Percentiles rank a stretch among this genome's conserved stretches.
Evolutionary conservation across 1,284 basidiomycete species (phyloP).

Genomic region (Moniliophthora roreri): DNA sequence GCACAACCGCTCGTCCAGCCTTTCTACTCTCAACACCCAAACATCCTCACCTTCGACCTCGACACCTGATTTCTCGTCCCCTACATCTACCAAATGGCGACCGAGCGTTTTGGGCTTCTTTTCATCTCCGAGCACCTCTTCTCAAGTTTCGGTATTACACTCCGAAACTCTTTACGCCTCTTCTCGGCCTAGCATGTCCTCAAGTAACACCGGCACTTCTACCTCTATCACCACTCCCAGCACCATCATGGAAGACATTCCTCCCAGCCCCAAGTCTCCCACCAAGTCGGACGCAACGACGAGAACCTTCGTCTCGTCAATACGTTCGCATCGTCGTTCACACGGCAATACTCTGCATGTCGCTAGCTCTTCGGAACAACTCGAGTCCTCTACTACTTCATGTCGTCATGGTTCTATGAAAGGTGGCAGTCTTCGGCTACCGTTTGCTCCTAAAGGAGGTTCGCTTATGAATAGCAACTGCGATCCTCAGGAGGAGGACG

Average conservation of each 20-base stretch:
- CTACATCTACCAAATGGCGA: conserved; percentile 46
- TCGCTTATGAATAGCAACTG: conserved; percentile 3
- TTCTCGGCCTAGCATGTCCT: conserved; percentile 68
- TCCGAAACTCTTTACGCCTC: conserved; percentile 43
- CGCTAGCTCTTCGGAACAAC: conserved; percentile 5
- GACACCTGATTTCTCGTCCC: conserved; percentile 23
- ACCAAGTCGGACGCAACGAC: conserved; percentile 37
- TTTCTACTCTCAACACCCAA: conserved; percentile 32
- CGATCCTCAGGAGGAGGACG: conserved; percentile 5
- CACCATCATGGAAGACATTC: conserved; percentile 37
- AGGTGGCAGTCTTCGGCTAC: conserved; percentile 5
- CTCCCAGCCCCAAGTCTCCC: conserved; percentile 11
- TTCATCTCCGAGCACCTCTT: conserved; percentile 35
- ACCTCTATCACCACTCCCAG: conserved; percentile 52
- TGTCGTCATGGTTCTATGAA: neutral
- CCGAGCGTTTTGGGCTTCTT: conserved; percentile 64
- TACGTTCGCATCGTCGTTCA: conserved; percentile 43
- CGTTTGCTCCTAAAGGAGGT: conserved; percentile 15
- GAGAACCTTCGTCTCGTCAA: conserved; percentile 47
- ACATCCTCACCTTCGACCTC: conserved; percentile 15
- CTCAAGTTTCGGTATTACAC: conserved; percentile 34
- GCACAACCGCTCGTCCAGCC: conserved; percentile 47
- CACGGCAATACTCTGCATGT: conserved; percentile 29
- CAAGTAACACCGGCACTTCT: conserved; percentile 34
- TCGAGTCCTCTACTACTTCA: conserved; percentile 24